These are phyloP conservation scores for Fagus sylvatica DNA, from an alignment of 306 rosid genomes.

Conservation along the genomic window DNA sequence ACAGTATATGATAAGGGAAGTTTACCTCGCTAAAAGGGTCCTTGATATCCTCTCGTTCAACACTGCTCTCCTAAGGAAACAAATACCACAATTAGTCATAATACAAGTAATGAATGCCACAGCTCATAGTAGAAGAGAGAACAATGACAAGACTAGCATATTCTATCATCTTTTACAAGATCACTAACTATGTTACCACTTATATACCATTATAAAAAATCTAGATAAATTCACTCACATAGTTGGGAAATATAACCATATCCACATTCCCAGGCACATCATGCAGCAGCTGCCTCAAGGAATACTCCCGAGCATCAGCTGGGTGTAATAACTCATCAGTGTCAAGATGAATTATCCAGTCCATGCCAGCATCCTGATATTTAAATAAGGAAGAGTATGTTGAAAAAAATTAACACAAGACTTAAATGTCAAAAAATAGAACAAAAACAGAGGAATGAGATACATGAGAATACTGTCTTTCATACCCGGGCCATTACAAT, in stretches of 20 bases:
- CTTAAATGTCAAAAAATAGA: neutral
- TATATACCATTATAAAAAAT: slow-evolving; percentile 5
- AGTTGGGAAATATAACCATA: slow-evolving; percentile 95
- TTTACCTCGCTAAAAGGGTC: slow-evolving; percentile 96
- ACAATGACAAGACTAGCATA: slow-evolving; percentile 10
- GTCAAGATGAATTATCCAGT: slow-evolving; percentile 96
- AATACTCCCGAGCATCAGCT: slow-evolving; percentile 87
- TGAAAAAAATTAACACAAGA: slow-evolving; percentile 8
- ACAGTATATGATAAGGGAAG: slow-evolving; percentile 9
- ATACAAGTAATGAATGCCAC: slow-evolving; percentile 7
- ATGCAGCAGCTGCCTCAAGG: slow-evolving; percentile 85
- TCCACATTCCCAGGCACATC: slow-evolving; percentile 90
- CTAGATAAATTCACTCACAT: slow-evolving; percentile 60
- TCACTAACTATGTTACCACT: slow-evolving; percentile 3
- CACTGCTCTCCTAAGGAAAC: slow-evolving; percentile 79
- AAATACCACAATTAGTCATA: slow-evolving; percentile 29
- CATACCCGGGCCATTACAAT: slow-evolving; percentile 98
- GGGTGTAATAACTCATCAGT: slow-evolving; percentile 96
- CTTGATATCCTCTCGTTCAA: slow-evolving; percentile 86
- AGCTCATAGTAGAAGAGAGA: neutral
- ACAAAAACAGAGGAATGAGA: slow-evolving; percentile 1
- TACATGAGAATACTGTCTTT: slow-evolving; percentile 21
- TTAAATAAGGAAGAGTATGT: slow-evolving; percentile 25
- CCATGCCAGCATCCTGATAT: slow-evolving; percentile 84
- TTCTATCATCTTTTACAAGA: slow-evolving; percentile 8